Evolutionary conservation across 2,329 filamentous ascomycete genomes (phyloP).

Genomic region (Chaetomium sp.): DNA sequence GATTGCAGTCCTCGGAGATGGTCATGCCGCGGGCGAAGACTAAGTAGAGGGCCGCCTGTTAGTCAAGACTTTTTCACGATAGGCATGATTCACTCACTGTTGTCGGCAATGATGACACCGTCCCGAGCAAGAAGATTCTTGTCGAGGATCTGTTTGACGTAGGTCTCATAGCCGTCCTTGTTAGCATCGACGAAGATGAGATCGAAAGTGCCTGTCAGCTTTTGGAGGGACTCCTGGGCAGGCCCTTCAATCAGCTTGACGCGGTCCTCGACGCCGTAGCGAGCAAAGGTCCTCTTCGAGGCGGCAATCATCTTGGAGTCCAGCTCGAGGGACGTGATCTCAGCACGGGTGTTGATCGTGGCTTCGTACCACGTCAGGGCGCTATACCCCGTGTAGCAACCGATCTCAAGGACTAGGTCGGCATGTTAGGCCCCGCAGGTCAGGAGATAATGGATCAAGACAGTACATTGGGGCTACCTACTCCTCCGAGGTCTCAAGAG

Average conservation of each 20-base stretch:
- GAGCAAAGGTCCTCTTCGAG: background rate
- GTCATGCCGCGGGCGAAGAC: background rate
- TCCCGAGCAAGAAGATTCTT: background rate
- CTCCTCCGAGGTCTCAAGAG: background rate
- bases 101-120: background rate
- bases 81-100: background rate
- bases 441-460: background rate
- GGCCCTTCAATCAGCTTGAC: background rate
- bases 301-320: background rate
- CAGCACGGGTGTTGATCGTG: background rate
- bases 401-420: background rate
- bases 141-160: background rate
- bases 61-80: no score
- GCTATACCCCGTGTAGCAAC: background rate
- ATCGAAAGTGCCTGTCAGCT: background rate
- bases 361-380: background rate
- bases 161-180: background rate
- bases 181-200: conserved; percentile 1
- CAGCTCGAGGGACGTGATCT: background rate
- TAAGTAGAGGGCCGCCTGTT: background rate
- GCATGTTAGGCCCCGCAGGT: background rate
- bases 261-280: background rate
- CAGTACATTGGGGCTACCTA: background rate
- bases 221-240: background rate
- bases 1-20: background rate